Evolutionary conservation across 1,139 yeast species (phyloP).

Genomic region (Geotrichum carabidarum): DNA sequence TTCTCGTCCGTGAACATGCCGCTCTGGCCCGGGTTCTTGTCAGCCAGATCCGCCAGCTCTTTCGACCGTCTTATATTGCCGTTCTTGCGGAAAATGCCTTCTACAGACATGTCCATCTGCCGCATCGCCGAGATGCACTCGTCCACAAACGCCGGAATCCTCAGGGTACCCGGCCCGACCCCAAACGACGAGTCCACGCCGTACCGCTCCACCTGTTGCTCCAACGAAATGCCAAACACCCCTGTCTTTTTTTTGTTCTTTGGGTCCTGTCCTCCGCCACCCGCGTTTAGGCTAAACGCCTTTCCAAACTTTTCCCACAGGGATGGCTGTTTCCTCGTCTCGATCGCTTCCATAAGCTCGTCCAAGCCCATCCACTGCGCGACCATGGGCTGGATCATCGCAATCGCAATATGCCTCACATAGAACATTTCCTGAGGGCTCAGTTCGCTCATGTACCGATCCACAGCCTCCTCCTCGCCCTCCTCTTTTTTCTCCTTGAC

Average conservation of each 20-base stretch:
- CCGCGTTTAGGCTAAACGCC: constrained; percentile 36
- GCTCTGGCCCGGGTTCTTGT: constrained; percentile 63
- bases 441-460: constrained; percentile 64
- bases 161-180: constrained; percentile 70
- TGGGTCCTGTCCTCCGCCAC: constrained; percentile 24
- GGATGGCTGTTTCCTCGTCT: constrained; percentile 47
- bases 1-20: constrained; percentile 74
- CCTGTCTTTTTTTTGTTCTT: constrained; percentile 35
- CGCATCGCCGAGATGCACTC: constrained; percentile 78
- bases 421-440: constrained; percentile 55
- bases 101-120: constrained; percentile 93
- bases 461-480: constrained; percentile 8
- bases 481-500: constrained; percentile 16
- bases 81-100: constrained; percentile 92
- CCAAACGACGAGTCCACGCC: constrained; percentile 87
- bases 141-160: constrained; percentile 82
- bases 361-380: constrained; percentile 43
- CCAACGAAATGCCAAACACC: constrained; percentile 80
- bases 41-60: constrained; percentile 69
- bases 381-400: constrained; percentile 47
- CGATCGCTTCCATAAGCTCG: constrained; percentile 53
- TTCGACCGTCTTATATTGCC: constrained; percentile 86
- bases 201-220: constrained; percentile 61
- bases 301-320: constrained; percentile 71
- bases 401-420: constrained; percentile 63